These are phyloP conservation scores for Fusarium devonianum DNA, from an alignment of 2,329 filamentous ascomycete species.

Conservation along the genomic window DNA sequence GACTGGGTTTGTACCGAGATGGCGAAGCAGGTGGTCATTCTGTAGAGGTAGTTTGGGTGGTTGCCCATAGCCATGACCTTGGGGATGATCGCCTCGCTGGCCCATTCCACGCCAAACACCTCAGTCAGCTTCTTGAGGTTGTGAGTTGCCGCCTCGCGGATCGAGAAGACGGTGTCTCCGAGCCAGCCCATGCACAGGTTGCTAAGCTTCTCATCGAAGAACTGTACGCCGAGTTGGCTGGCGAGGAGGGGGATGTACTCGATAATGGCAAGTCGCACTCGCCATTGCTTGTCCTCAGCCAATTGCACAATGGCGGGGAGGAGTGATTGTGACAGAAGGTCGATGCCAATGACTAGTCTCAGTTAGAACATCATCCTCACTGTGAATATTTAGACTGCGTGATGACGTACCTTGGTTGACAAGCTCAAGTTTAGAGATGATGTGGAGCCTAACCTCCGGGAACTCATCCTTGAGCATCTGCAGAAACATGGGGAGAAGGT, in stretches of 20 bases:
- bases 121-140: conserved; percentile 99
- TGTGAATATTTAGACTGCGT: not conserved
- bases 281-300: conserved; percentile 99
- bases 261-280: conserved; percentile 96
- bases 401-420: conserved; percentile 87
- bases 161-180: conserved; percentile 97
- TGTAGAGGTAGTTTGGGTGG: conserved; percentile 98
- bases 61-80: conserved; percentile 99
- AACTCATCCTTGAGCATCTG: conserved; percentile 99
- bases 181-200: conserved; percentile 98
- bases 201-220: conserved; percentile 98
- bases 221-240: conserved; percentile 93
- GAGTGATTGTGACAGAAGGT: conserved; percentile 93
- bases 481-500: conserved; percentile 97
- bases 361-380: conserved; percentile 27
- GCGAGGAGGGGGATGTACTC: conserved; percentile 98
- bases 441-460: conserved; percentile 96
- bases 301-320: conserved; percentile 97
- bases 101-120: conserved; percentile 98
- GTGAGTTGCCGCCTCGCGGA: conserved; percentile 94
- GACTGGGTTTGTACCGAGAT: conserved; percentile 80
- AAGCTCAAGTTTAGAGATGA: conserved; percentile 98
- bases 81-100: conserved; percentile 94
- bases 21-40: conserved; percentile 99
- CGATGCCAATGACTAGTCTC: conserved; percentile 89